phyloP scores from a whole-genome alignment of 495 filamentous ascomycete species.

The Daldinia decipiens region DNA sequence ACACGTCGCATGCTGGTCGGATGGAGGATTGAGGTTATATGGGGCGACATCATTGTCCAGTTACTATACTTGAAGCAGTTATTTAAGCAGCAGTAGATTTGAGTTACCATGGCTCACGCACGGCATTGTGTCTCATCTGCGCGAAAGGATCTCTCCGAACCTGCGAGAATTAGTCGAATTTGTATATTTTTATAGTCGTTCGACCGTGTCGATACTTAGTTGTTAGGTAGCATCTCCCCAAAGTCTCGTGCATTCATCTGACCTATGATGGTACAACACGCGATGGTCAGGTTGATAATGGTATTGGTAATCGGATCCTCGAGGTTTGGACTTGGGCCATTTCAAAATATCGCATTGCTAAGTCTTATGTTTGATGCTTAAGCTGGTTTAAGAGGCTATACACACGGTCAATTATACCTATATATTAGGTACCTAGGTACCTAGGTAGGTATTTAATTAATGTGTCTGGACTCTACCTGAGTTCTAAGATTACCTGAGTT shows the following conservation, averaged over 20 bases:
- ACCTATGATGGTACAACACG: conserved; percentile 2
- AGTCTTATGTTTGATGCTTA: no score
- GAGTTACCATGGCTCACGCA: not conserved
- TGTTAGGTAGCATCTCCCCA: not conserved
- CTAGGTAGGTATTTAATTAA: no score
- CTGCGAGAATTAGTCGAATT: not conserved
- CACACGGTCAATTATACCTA: no score
- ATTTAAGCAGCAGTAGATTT: not conserved
- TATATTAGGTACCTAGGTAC: no score
- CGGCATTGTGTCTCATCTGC: not conserved
- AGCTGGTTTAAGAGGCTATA: no score
- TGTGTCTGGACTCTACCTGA: no score
- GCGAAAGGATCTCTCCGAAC: not conserved
- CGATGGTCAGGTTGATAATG: not conserved
- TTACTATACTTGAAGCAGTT: not conserved
- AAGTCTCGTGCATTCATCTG: not conserved
- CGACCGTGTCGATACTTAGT: not conserved
- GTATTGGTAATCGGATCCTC: not conserved
- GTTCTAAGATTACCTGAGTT: not conserved
- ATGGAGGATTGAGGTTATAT: no score
- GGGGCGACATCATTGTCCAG: not conserved
- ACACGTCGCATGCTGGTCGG: no score
- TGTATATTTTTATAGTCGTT: not conserved
- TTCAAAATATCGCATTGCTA: no score
- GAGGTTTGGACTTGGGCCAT: no score